Percentiles rank a stretch among this genome's conserved stretches.
These are phyloP conservation scores for Mycosphaerella sp. DNA, from an alignment of 2,329 filamentous ascomycete species.

Conservation along the genomic window DNA sequence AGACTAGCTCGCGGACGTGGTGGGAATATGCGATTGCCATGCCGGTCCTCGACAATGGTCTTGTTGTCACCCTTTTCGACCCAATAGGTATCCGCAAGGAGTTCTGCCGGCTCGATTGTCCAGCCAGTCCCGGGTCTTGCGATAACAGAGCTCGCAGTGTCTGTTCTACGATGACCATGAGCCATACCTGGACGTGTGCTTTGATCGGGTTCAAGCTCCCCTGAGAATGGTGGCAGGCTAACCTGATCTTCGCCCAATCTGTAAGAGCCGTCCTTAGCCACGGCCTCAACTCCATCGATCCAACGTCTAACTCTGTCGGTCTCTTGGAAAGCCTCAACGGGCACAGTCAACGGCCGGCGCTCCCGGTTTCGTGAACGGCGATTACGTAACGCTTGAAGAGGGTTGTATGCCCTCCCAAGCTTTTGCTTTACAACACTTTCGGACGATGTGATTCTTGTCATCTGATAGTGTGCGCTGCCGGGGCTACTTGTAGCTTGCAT, in stretches of 20 bases:
- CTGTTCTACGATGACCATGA: slow-evolving; percentile 33
- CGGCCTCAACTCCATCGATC: slow-evolving; percentile 62
- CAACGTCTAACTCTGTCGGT: slow-evolving; percentile 65
- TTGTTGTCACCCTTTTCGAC: slow-evolving; percentile 77
- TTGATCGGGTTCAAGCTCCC: slow-evolving; percentile 24
- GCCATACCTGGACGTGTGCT: slow-evolving; percentile 10
- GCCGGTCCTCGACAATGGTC: slow-evolving; percentile 69
- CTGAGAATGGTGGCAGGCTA: slow-evolving; percentile 27
- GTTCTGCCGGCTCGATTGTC: slow-evolving; percentile 74
- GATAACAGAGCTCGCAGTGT: slow-evolving; percentile 50
- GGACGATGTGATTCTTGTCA: slow-evolving; percentile 36
- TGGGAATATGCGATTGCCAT: slow-evolving; percentile 67
- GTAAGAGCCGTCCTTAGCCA: slow-evolving; percentile 37
- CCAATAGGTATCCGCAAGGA: slow-evolving; percentile 89
- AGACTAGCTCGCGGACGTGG: slow-evolving; percentile 18
- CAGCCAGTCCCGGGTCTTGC: slow-evolving; percentile 76
- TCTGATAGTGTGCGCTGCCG: slow-evolving; percentile 37
- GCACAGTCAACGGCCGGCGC: slow-evolving; percentile 65
- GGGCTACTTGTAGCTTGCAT: slow-evolving; percentile 38
- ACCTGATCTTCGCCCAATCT: slow-evolving; percentile 34
- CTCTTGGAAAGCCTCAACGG: slow-evolving; percentile 71
- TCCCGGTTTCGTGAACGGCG: slow-evolving; percentile 77
- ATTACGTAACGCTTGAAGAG: slow-evolving; percentile 87
- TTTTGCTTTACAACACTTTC: slow-evolving; percentile 32
- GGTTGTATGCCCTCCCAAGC: slow-evolving; percentile 76